A percentile compares a stretch with the other conserved stretches of the same genome.
Evolutionary conservation across 345 rosid species (phyloP).

Genomic region (Ceriops tagal): DNA sequence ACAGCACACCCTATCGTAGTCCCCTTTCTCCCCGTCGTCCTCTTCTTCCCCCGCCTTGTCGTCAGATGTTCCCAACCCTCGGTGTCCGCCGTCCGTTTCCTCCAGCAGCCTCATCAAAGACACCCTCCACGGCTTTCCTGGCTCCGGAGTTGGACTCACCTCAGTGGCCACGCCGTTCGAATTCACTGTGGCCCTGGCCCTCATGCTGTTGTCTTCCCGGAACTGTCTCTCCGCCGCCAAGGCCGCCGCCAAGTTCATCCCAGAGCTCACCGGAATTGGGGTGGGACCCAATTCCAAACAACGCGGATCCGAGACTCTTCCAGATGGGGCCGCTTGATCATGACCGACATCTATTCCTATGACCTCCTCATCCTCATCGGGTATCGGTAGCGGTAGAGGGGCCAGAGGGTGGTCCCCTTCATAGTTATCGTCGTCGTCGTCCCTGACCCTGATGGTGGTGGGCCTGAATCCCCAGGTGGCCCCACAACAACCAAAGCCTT

Average conservation of each 20-base stretch:
- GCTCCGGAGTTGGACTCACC: background rate
- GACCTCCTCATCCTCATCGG: slow-evolving; percentile 23
- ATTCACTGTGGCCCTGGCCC: background rate
- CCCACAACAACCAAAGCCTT: slow-evolving; percentile 69
- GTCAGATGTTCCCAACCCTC: slow-evolving; percentile 5
- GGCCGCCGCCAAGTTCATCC: slow-evolving; percentile 89
- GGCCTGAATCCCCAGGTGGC: slow-evolving; percentile 50
- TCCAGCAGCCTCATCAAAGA: slow-evolving; percentile 78
- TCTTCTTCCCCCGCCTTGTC: slow-evolving; percentile 5
- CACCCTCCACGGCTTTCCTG: slow-evolving; percentile 55
- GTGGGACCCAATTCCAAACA: slow-evolving; percentile 8
- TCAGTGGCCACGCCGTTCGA: background rate
- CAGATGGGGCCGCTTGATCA: slow-evolving; percentile 8
- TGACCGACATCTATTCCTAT: background rate
- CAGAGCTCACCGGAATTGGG: slow-evolving; percentile 22
- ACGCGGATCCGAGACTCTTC: slow-evolving; percentile 14
- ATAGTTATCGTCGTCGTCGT: slow-evolving; percentile 8
- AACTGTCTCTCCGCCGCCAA: slow-evolving; percentile 74
- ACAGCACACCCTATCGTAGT: slow-evolving; percentile 63
- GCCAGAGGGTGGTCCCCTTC: background rate
- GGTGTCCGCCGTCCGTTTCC: slow-evolving; percentile 45
- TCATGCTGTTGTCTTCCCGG: slow-evolving; percentile 14
- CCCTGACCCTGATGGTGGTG: slow-evolving; percentile 37
- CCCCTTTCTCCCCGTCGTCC: slow-evolving; percentile 19
- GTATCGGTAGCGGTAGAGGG: background rate